Evolutionary conservation across 1,284 basidiomycete genomes (phyloP).

Genomic region (Moesziomyces sp.): DNA sequence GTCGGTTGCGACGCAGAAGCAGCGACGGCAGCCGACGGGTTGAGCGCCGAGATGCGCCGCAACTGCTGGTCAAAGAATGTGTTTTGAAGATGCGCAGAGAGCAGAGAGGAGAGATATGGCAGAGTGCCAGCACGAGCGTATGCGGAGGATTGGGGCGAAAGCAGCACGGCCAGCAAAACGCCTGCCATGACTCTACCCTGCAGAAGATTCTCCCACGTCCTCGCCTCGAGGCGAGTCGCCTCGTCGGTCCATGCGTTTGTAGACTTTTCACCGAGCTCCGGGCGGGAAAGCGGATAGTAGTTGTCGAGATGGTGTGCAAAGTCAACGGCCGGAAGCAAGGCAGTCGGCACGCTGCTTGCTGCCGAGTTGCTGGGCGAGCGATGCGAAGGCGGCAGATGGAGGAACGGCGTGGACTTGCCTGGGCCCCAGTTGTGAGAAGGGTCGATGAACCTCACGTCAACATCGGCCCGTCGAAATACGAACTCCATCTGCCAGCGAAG

Average conservation of each 20-base stretch:
- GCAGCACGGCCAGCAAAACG: slow-evolving; percentile 30
- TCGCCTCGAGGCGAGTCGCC: slow-evolving; percentile 29
- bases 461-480: slow-evolving; percentile 43
- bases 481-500: slow-evolving; percentile 63
- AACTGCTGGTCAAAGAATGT: slow-evolving; percentile 43
- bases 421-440: slow-evolving; percentile 55
- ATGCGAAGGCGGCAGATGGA: slow-evolving; percentile 35
- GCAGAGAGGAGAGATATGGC: slow-evolving; percentile 33
- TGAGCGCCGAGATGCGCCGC: slow-evolving; percentile 42
- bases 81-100: slow-evolving; percentile 29
- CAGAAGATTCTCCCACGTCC: slow-evolving; percentile 41
- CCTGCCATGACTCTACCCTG: slow-evolving; percentile 44
- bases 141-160: slow-evolving; percentile 30
- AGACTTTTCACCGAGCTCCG: slow-evolving; percentile 43
- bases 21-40: slow-evolving; percentile 21
- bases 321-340: slow-evolving; percentile 29
- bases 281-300: slow-evolving; percentile 35
- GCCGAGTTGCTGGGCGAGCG: slow-evolving; percentile 8
- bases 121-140: slow-evolving; percentile 17
- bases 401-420: slow-evolving; percentile 52
- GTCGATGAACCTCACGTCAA: slow-evolving; percentile 44
- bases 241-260: slow-evolving; percentile 11
- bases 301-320: slow-evolving; percentile 53
- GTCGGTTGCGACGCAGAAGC: slow-evolving; percentile 34
- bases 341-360: slow-evolving; percentile 9